phyloP scores from a whole-genome alignment of 176 grass and related monocot genomes.

The Aechmea fasciata region DNA sequence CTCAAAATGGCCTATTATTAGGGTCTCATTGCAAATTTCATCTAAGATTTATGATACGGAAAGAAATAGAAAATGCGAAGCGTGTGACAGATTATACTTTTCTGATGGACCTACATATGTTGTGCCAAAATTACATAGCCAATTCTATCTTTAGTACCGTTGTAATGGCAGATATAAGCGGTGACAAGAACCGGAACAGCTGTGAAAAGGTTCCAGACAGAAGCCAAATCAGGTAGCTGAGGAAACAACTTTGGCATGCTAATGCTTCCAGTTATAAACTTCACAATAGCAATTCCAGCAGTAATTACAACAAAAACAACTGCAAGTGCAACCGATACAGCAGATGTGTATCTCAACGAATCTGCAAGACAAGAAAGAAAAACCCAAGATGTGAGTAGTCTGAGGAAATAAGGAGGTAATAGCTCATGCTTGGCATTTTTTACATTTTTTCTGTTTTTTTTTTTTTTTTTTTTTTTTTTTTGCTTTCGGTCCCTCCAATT shows the following conservation, averaged over 20 bases:
- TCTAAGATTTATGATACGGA: background rate
- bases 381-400: constrained; percentile 6
- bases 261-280: constrained; percentile 60
- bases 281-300: constrained; percentile 83
- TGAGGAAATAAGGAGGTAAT: too few relatives aligned
- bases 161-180: constrained; percentile 91
- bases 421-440: too few relatives aligned
- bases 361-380: constrained; percentile 42
- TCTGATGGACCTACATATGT: background rate
- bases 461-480: too few relatives aligned
- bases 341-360: constrained; percentile 84
- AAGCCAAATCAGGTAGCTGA: constrained; percentile 51
- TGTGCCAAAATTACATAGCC: background rate
- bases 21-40: background rate
- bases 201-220: constrained; percentile 92
- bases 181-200: constrained; percentile 88
- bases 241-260: constrained; percentile 92
- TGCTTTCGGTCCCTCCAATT: too few relatives aligned
- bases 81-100: background rate
- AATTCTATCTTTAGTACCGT: constrained; percentile 35
- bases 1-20: too few relatives aligned
- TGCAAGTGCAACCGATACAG: constrained; percentile 80
- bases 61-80: background rate
- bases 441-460: too few relatives aligned
- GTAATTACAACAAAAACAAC: constrained; percentile 85